Evolutionary conservation across 1,284 basidiomycete genomes (phyloP), one percentile per base, ranked within the genome.

Genomic region (Ustilago trichophora): DNA sequence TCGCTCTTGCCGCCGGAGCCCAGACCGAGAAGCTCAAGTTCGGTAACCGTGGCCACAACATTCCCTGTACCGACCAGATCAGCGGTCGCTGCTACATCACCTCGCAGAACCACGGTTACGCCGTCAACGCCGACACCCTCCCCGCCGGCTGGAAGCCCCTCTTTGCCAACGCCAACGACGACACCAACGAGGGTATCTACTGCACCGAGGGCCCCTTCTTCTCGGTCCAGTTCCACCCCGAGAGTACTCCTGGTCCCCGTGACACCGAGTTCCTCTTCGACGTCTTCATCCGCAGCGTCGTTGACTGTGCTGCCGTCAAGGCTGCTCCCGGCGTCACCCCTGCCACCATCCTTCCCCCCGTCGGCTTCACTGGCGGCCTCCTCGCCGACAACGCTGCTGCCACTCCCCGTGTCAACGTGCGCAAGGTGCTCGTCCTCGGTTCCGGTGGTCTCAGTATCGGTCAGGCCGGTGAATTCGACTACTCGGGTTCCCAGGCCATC

Each of bases 161-260:
- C 24, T 99, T 98, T 85, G 86, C 86, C 77, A 99, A 99, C 80
- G 95, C 96, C 55, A 99, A 98, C 84, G 96, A 99, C 80, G 88
- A 88, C 55, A 93, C 91, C 78, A 98, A 98, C 83, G 96, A 99
- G 83, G 96, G 96, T 75, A 96, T 98, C 77, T 96, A 93, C 84
- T 78, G 59, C 45, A 88, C 90, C 69, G 87, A 88, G 80, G 75
- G 66, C 27, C 95, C 95, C 2, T 96, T 92, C 86, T 98, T 98
- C 84, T 96, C 93, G 34, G 95, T 98, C n/a, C 96, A 98, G 82
- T 99, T 99, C 86, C 96, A 99, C 83, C 96, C 96, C 32, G 96
- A 99, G 83, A 95, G 92, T 33, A 93, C 92, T 5, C 94, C 96
- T n/a, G 96, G 96, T 34, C 96, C 96, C 22, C 88, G 93, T 58